Percentiles rank a stretch among this genome's conserved stretches.
Conservation (phyloP, 2,329 filamentous ascomycete species). For the Knoxdaviesia capensis region DNA sequence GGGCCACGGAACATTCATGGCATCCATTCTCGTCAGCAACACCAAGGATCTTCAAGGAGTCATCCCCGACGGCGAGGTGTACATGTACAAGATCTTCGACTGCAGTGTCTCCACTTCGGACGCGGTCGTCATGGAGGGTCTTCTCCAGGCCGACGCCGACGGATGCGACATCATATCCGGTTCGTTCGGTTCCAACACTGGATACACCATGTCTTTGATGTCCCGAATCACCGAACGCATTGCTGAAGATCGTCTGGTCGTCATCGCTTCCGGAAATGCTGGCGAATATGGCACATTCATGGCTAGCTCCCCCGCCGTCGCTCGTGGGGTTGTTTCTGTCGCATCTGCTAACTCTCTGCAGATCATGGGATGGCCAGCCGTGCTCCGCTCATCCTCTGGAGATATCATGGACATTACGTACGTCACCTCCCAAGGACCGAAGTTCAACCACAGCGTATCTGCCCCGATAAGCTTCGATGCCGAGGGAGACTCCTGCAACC, state of each 20-base stretch:
- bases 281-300: slow-evolving; percentile 4
- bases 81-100: slow-evolving; percentile 10
- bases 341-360: slow-evolving; percentile 5
- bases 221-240: slow-evolving; percentile 3
- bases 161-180: slow-evolving; percentile 8
- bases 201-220: slow-evolving; percentile 4
- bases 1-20: slow-evolving; percentile 8
- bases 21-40: slow-evolving; percentile 4
- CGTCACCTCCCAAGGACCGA: slow-evolving; percentile 5
- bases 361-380: slow-evolving; percentile 6
- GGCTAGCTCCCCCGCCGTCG: slow-evolving; percentile 5
- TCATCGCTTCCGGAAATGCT: slow-evolving; percentile 5
- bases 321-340: slow-evolving; percentile 5
- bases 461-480: slow-evolving; percentile 4
- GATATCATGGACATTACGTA: slow-evolving; percentile 5
- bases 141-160: slow-evolving; percentile 8
- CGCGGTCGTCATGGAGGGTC: slow-evolving; percentile 8
- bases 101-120: slow-evolving; percentile 5
- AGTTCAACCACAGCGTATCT: slow-evolving; percentile 5
- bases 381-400: slow-evolving; percentile 3
- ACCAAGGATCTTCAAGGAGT: slow-evolving; percentile 6
- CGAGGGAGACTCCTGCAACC: slow-evolving; percentile 6
- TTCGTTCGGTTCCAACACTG: slow-evolving; percentile 6
- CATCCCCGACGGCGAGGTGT: slow-evolving; percentile 7
- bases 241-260: slow-evolving; percentile 3